A percentile compares a stretch with the other conserved stretches of the same genome.
phyloP scores from a whole-genome alignment of 495 filamentous ascomycete species.

The Tuber calosporum region DNA sequence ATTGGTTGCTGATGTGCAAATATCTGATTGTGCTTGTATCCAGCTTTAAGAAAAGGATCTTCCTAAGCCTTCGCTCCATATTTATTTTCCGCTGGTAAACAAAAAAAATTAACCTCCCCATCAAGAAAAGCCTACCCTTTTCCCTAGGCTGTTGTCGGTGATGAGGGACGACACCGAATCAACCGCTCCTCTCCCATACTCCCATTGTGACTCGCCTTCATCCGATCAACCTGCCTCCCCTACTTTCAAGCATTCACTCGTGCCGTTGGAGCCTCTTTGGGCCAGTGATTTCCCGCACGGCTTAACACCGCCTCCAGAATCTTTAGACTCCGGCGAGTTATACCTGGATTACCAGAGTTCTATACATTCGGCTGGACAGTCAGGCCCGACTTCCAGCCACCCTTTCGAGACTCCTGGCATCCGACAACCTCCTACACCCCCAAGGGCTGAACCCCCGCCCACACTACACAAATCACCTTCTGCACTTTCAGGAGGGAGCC shows the following conservation, averaged over 20 bases:
- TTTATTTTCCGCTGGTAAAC: not conserved
- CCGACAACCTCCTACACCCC: not conserved
- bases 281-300: slow-evolving; percentile 29
- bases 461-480: not conserved
- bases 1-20: not conserved
- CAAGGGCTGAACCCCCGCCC: not conserved
- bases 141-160: not conserved
- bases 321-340: slow-evolving; percentile 17
- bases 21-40: slow-evolving; percentile 4
- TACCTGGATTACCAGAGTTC: slow-evolving; percentile 16
- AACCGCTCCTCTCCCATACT: not conserved
- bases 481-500: not conserved
- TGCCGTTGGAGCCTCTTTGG: slow-evolving; percentile 22
- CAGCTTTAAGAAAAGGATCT: not conserved
- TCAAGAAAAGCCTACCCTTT: not conserved
- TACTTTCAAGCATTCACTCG: slow-evolving; percentile 22
- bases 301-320: slow-evolving; percentile 33
- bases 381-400: not conserved
- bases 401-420: not conserved
- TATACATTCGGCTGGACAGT: slow-evolving; percentile 1
- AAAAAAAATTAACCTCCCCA: not conserved
- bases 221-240: slow-evolving; percentile 27
- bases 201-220: slow-evolving; percentile 23
- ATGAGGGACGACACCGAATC: slow-evolving; percentile 4
- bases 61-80: not conserved